Conservation (phyloP, 352 stramenopile genomes). For the Phytophthora fragariaefolia region DNA sequence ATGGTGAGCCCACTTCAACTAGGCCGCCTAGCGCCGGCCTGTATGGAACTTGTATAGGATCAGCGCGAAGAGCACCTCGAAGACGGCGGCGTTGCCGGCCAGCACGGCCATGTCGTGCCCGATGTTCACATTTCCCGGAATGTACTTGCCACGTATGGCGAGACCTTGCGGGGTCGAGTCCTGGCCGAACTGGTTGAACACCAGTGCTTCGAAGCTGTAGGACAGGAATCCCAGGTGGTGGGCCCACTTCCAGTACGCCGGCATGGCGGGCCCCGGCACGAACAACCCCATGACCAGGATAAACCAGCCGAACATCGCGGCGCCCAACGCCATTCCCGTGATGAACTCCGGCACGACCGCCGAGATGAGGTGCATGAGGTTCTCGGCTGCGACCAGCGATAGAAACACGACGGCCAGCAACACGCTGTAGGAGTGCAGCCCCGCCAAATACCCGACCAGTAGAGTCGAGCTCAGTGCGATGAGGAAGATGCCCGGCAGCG, state of each 20-base stretch:
- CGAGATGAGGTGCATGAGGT: slow-evolving; percentile 74
- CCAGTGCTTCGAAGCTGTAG: slow-evolving; percentile 77
- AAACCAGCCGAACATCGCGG: slow-evolving; percentile 79
- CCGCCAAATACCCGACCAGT: slow-evolving; percentile 52
- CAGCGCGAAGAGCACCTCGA: slow-evolving; percentile 49
- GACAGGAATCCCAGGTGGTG: slow-evolving; percentile 84
- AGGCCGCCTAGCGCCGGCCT: slow-evolving; percentile 51
- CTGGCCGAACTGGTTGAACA: slow-evolving; percentile 69
- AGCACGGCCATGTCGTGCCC: slow-evolving; percentile 49
- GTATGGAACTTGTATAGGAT: slow-evolving; percentile 76
- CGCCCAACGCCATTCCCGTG: slow-evolving; percentile 76
- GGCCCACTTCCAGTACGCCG: slow-evolving; percentile 71
- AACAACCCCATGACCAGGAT: slow-evolving; percentile 87
- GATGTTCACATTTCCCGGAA: slow-evolving; percentile 48
- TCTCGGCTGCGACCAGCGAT: slow-evolving; percentile 78
- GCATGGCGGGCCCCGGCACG: slow-evolving; percentile 57
- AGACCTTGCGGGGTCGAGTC: slow-evolving; percentile 8
- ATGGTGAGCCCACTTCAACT: slow-evolving; percentile 8
- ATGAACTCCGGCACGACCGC: slow-evolving; percentile 79
- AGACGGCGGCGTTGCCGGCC: slow-evolving; percentile 32
- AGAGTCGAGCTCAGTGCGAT: slow-evolving; percentile 59
- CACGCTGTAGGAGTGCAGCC: slow-evolving; percentile 57
- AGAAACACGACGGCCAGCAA: slow-evolving; percentile 72
- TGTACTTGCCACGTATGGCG: slow-evolving; percentile 42
- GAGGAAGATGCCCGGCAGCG: slow-evolving; percentile 67